These are phyloP conservation scores for Penicillium sp. DNA, from an alignment of 2,329 filamentous ascomycete genomes.

Conservation along the genomic window DNA sequence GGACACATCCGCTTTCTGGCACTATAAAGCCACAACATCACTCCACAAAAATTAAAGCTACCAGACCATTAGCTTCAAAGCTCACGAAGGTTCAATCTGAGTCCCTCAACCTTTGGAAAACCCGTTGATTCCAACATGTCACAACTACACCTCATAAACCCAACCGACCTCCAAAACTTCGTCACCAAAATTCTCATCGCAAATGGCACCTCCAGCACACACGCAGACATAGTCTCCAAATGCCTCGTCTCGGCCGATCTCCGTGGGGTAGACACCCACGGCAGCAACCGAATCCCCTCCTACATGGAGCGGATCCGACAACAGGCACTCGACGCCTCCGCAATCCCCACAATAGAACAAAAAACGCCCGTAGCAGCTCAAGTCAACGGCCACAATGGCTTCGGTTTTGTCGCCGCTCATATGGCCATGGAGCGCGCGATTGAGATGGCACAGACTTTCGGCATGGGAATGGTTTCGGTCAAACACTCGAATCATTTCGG, in stretches of 20 bases:
- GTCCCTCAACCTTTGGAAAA: neutral
- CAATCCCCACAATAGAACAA: conserved; percentile 59
- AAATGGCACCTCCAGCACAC: conserved; percentile 58
- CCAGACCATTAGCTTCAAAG: no score
- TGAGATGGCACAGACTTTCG: conserved; percentile 61
- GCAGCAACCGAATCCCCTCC: conserved; percentile 73
- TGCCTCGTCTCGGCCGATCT: conserved; percentile 72
- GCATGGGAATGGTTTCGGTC: conserved; percentile 74
- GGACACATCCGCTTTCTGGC: neutral
- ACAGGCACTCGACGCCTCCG: conserved; percentile 64
- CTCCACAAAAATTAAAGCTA: neutral
- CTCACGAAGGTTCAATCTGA: no score
- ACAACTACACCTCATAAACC: conserved; percentile 19
- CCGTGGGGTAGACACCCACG: conserved; percentile 77
- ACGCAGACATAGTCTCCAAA: conserved; percentile 65
- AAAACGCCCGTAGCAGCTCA: conserved; percentile 71
- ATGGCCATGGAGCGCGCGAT: conserved; percentile 67
- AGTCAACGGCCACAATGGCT: conserved; percentile 68
- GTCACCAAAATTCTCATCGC: conserved; percentile 28
- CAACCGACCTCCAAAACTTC: conserved; percentile 21
- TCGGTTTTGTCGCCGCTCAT: conserved; percentile 72
- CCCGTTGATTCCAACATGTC: neutral
- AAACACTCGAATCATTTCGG: conserved; percentile 81
- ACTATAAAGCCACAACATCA: neutral
- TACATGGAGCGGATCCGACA: conserved; percentile 73